A percentile compares a stretch with the other conserved stretches of the same genome.
These are phyloP conservation scores for Aureococcus anophagefferens DNA, from an alignment of 108 stramenopile genomes.

Conservation along the genomic window DNA sequence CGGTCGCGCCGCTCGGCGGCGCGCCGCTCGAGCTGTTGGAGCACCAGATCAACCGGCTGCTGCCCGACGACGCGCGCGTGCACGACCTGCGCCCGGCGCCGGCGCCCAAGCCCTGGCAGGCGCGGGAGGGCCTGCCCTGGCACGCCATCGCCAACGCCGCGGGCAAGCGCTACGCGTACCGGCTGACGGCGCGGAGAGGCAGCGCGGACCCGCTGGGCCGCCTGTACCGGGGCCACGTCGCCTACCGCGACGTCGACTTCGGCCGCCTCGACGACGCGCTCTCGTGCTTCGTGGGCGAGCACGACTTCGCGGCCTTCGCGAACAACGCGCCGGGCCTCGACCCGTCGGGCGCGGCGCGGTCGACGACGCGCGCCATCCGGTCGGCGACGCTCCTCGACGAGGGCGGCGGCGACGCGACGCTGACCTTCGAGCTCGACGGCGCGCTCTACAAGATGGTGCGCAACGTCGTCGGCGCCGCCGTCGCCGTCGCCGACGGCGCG, in stretches of 20 bases:
- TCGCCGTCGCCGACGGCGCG: constrained; percentile 20
- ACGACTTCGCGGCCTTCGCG: constrained; percentile 36
- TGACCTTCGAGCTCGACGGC: constrained; percentile 24
- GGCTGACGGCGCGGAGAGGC: constrained; percentile 10
- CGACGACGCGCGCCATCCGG: constrained; percentile 21
- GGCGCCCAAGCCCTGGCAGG: too few species aligned
- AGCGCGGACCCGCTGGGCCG: constrained; percentile 20
- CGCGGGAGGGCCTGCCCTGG: constrained; percentile 12
- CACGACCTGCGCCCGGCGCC: neutral
- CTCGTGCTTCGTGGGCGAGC: constrained; percentile 19
- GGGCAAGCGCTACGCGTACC: constrained; percentile 32
- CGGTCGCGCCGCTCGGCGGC: neutral
- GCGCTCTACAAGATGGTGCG: constrained; percentile 42
- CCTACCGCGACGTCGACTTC: constrained; percentile 10
- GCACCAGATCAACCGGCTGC: constrained; percentile 5
- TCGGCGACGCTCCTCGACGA: constrained; percentile 21
- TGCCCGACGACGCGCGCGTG: constrained; percentile 1
- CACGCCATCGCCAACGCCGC: constrained; percentile 21
- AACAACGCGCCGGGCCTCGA: constrained; percentile 14
- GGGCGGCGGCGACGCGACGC: constrained; percentile 17
- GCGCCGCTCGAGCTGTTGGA: neutral
- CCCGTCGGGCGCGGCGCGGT: neutral
- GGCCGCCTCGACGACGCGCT: constrained; percentile 7
- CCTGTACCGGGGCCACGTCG: constrained; percentile 15
- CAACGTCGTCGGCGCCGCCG: constrained; percentile 28